Evolutionary conservation across 2,329 filamentous ascomycete species (phyloP).

Genomic region (Parastagonospora nodorum): DNA sequence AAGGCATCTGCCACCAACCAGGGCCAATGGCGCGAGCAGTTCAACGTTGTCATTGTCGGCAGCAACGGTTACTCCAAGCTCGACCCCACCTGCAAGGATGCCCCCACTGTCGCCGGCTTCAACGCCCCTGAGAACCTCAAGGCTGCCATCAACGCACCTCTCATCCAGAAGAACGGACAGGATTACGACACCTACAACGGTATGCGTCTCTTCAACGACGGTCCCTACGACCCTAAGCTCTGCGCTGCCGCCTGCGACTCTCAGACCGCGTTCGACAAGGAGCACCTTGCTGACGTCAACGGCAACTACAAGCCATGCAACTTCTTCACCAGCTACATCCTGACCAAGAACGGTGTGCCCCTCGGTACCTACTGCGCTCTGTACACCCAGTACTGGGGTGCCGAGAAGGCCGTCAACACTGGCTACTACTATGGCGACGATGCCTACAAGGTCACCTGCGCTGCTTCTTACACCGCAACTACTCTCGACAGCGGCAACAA

Average conservation of each 20-base stretch:
- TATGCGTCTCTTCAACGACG: conserved; percentile 34
- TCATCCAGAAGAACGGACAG: conserved; percentile 10
- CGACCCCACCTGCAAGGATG: conserved; percentile 3
- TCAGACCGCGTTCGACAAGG: conserved; percentile 42
- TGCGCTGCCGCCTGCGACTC: conserved; percentile 44
- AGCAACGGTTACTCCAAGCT: conserved; percentile 37
- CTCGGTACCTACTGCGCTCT: conserved; percentile 46
- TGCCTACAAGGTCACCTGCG: conserved; percentile 15
- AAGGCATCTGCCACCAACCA: conserved; percentile 22
- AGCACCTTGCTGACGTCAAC: conserved; percentile 26
- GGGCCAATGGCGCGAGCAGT: conserved; percentile 28
- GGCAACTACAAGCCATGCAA: conserved; percentile 44
- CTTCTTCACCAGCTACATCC: conserved; percentile 47
- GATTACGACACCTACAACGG: conserved; percentile 33
- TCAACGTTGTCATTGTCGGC: conserved; percentile 33
- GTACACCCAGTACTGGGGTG: conserved; percentile 26
- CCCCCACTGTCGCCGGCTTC: conserved; percentile 19
- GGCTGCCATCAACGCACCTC: conserved; percentile 35
- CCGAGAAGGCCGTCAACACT: conserved; percentile 25
- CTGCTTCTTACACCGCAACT: conserved; percentile 10
- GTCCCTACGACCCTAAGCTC: conserved; percentile 31
- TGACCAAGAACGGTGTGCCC: conserved; percentile 40
- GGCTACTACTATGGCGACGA: conserved; percentile 25
- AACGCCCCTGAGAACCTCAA: conserved; percentile 17
- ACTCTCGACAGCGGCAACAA: conserved; percentile 9